Evolutionary conservation across 371 early-diverging fungal species (phyloP), one percentile per base, ranked within the genome.

Genomic region (Haplosporangium sp.): DNA sequence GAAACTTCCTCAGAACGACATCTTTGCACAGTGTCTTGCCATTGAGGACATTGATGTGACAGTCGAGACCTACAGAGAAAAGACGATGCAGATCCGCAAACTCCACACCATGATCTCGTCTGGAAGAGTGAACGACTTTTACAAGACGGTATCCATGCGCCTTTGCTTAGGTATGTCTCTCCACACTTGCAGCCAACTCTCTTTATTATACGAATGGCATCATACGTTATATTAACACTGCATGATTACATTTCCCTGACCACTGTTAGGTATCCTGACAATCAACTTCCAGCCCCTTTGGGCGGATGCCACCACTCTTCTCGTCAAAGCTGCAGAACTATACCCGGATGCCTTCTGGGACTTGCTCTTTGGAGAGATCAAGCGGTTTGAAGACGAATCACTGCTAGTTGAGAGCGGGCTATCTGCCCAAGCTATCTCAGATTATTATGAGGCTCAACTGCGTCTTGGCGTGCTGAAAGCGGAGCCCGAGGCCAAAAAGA

Each of bases 251-350:
- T 52, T 47, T 16, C 12, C 23, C 10, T 23, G n/a, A 6, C 45
- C 16, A 12, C 45, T 45, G 14, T 14, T 47, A 82, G 84, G 87
- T 29, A 74, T 93, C 21, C 82, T 95, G 21, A 89, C 92, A 11
- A 85, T 93, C 69, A 93, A 94, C 68, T 89, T 96, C 40, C 87
- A 86, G 47, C 93, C 94, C 2, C 75, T 96, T n/a, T 96, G 96
- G 96, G 83, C 89, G 7, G 94, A 94, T 60, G 92, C 90, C 10
- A 89, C 83, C 14, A 84, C 87, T 43, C 73, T 88, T 5, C 74
- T 97, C 38, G 82, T 83, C 18, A 81, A 81, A 7, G 74, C 87
- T 23, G 88, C 93, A 1, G 82, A 81, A 20, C 61, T 83, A 16
- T 71, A 90, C 42, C 72, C 84, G 0, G 85, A 87, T 14, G 74